phyloP scores from a whole-genome alignment of 2,329 filamentous ascomycete species.

The Botrytis byssoidea region DNA sequence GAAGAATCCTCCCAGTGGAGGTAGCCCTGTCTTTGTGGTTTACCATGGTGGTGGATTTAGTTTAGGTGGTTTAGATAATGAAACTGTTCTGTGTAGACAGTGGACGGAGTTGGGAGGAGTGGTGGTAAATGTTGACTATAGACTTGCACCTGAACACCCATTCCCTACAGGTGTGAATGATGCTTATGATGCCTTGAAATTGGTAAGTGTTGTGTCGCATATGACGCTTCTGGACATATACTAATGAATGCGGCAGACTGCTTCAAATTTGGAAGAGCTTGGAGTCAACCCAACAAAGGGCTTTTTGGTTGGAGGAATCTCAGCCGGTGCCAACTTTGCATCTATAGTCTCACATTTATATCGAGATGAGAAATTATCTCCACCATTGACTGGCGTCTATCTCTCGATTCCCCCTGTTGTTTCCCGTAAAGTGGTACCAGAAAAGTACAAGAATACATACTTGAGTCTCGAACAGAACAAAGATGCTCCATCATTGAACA shows the following conservation, averaged over 20 bases:
- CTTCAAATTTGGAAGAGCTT: slow-evolving; percentile 29
- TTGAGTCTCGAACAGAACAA: slow-evolving; percentile 46
- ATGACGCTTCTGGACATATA: not conserved
- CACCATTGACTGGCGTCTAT: slow-evolving; percentile 48
- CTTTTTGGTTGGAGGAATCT: slow-evolving; percentile 51
- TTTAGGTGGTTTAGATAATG: slow-evolving; percentile 40
- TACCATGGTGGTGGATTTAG: slow-evolving; percentile 42
- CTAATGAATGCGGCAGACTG: slow-evolving; percentile 3
- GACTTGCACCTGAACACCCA: slow-evolving; percentile 47
- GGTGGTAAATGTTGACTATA: slow-evolving; percentile 45
- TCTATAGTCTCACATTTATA: slow-evolving; percentile 44
- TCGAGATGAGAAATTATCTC: slow-evolving; percentile 43
- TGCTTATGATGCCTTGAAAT: slow-evolving; percentile 47
- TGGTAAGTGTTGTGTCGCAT: slow-evolving; percentile 36
- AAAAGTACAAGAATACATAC: slow-evolving; percentile 43
- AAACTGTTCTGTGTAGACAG: slow-evolving; percentile 38
- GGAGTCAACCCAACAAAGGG: slow-evolving; percentile 44
- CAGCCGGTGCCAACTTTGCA: slow-evolving; percentile 46
- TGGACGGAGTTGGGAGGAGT: slow-evolving; percentile 42
- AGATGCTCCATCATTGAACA: slow-evolving; percentile 40
- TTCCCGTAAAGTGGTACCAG: slow-evolving; percentile 23
- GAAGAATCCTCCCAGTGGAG: slow-evolving; percentile 23
- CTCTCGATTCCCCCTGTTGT: slow-evolving; percentile 42
- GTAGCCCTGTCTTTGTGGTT: slow-evolving; percentile 39
- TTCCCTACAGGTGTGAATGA: slow-evolving; percentile 48